These are phyloP conservation scores for Ophiostoma australiae DNA, from an alignment of 2,329 filamentous ascomycete genomes.

Conservation along the genomic window DNA sequence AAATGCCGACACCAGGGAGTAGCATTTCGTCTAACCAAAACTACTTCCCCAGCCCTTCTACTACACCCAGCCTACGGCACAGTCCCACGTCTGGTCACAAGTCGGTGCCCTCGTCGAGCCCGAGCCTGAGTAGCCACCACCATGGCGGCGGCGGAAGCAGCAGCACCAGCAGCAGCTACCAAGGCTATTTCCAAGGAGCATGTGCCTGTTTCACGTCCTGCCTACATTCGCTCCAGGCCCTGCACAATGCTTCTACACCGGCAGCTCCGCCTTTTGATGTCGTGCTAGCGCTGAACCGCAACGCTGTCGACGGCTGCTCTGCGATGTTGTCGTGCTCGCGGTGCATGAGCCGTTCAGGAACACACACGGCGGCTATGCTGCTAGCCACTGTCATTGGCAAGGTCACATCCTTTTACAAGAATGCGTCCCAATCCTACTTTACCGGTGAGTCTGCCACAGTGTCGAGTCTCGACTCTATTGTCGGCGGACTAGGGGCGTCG, in stretches of 20 bases:
- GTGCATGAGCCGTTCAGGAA: constrained; percentile 43
- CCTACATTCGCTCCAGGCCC: constrained; percentile 43
- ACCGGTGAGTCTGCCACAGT: not conserved
- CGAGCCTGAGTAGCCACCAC: not conserved
- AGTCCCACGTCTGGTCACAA: constrained; percentile 31
- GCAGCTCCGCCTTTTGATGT: constrained; percentile 41
- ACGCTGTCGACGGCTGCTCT: constrained; percentile 46
- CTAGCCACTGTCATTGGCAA: constrained; percentile 48
- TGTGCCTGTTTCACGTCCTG: constrained; percentile 47
- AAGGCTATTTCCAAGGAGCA: constrained; percentile 18
- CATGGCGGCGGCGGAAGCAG: not conserved
- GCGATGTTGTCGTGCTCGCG: constrained; percentile 43
- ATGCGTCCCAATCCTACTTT: constrained; percentile 31
- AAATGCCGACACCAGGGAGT: constrained; percentile 35
- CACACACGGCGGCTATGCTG: constrained; percentile 45
- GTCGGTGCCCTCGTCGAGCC: constrained; percentile 27
- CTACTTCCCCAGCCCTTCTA: constrained; percentile 40
- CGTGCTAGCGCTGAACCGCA: constrained; percentile 44
- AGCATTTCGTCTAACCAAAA: constrained; percentile 32
- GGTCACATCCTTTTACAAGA: constrained; percentile 45
- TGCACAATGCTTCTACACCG: constrained; percentile 39
- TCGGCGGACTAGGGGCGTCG: not conserved
- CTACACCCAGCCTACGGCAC: constrained; percentile 37
- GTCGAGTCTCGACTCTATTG: not conserved
- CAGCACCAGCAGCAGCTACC: not conserved